Conservation (phyloP, 495 filamentous ascomycete species). For the Tuber magnatum region DNA sequence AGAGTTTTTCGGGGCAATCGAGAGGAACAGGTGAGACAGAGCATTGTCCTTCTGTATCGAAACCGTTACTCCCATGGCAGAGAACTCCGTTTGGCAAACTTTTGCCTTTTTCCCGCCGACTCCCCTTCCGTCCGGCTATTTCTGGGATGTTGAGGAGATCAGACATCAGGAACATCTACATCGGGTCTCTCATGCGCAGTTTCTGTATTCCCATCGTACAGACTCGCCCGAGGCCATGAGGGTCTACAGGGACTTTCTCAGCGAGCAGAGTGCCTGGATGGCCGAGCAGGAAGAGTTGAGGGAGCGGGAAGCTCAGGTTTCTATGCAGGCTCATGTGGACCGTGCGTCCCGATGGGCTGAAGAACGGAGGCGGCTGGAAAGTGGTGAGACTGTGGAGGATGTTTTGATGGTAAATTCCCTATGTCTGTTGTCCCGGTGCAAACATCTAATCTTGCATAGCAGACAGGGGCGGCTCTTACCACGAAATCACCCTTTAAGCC, state of each 20-base stretch:
- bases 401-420: conserved; percentile 17
- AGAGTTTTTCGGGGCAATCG: neutral
- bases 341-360: conserved; percentile 30
- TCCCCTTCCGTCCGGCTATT: conserved; percentile 15
- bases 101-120: neutral
- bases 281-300: conserved; percentile 25
- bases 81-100: neutral
- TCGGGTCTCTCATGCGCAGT: conserved; percentile 30
- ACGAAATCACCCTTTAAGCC: neutral
- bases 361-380: conserved; percentile 25
- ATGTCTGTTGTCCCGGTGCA: neutral
- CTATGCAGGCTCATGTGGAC: conserved; percentile 16
- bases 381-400: conserved; percentile 19
- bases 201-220: conserved; percentile 27
- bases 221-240: conserved; percentile 26
- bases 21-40: neutral
- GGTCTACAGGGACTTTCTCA: conserved; percentile 25
- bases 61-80: neutral
- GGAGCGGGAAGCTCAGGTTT: conserved; percentile 18
- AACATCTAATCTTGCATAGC: neutral
- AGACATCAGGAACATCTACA: conserved; percentile 31
- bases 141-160: conserved; percentile 29
- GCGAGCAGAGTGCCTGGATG: conserved; percentile 30
- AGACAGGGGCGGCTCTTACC: neutral
- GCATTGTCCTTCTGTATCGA: neutral